Conservation (phyloP, 2,329 filamentous ascomycete species). For the Exophiala spinifera region DNA sequence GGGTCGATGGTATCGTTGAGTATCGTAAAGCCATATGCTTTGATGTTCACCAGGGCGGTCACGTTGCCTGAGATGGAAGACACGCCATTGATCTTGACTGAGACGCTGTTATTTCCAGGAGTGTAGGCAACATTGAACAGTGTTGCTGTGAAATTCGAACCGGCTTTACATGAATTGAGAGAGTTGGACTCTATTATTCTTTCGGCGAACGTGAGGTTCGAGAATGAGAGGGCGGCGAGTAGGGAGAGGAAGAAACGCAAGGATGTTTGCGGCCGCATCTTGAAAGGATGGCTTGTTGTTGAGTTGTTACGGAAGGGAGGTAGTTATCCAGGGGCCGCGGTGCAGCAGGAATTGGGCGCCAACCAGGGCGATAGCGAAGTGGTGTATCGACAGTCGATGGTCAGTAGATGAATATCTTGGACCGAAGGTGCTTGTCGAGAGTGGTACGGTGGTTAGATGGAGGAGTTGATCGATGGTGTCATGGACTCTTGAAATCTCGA, state of each 20-base stretch:
- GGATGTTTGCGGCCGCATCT: slow-evolving; percentile 23
- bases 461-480: slow-evolving; percentile 17
- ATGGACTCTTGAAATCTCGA: slow-evolving; percentile 15
- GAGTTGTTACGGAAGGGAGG: slow-evolving; percentile 5
- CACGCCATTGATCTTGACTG: slow-evolving; percentile 73
- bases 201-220: slow-evolving; percentile 57
- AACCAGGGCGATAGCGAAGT: slow-evolving; percentile 19
- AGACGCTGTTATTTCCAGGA: slow-evolving; percentile 64
- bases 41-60: slow-evolving; percentile 69
- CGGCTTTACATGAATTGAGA: slow-evolving; percentile 77
- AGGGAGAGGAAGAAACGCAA: slow-evolving; percentile 30
- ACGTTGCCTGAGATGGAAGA: slow-evolving; percentile 83
- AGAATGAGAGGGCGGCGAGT: slow-evolving; percentile 38
- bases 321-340: slow-evolving; percentile 3
- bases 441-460: slow-evolving; percentile 5
- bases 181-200: slow-evolving; percentile 76
- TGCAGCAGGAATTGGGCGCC: slow-evolving; percentile 10
- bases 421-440: background rate
- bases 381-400: slow-evolving; percentile 1
- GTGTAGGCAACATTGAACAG: slow-evolving; percentile 76
- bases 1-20: slow-evolving; percentile 69
- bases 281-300: slow-evolving; percentile 14
- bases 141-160: slow-evolving; percentile 82
- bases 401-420: background rate
- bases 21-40: slow-evolving; percentile 78